phyloP scores from a whole-genome alignment of 805 yeast species.

The Myxozyma neglecta region DNA sequence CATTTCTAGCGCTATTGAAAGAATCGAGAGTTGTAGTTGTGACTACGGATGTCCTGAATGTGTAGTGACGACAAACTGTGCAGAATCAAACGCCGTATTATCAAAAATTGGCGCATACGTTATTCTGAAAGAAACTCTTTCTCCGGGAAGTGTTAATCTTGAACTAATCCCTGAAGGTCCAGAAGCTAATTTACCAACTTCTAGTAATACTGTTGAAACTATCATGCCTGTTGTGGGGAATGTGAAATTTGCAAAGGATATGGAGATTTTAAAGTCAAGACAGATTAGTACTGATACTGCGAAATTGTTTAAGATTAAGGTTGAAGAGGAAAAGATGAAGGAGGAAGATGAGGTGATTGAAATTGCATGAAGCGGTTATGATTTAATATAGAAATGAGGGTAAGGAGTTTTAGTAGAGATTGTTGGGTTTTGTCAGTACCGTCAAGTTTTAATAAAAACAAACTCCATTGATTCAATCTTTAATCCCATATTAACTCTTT shows the following conservation, averaged over 20 bases:
- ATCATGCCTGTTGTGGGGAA: slow-evolving; percentile 54
- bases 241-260: slow-evolving; percentile 63
- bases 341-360: neutral
- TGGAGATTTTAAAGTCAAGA: slow-evolving; percentile 36
- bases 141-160: slow-evolving; percentile 37
- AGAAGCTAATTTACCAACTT: slow-evolving; percentile 68
- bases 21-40: slow-evolving; percentile 64
- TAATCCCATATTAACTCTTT: too few relatives aligned
- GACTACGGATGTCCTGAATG: slow-evolving; percentile 76
- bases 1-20: slow-evolving; percentile 56
- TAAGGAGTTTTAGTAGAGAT: too few relatives aligned
- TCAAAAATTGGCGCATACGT: slow-evolving; percentile 84
- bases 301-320: slow-evolving; percentile 12
- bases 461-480: too few relatives aligned
- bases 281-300: neutral
- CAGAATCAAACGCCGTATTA: slow-evolving; percentile 75
- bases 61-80: slow-evolving; percentile 78
- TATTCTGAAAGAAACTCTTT: slow-evolving; percentile 55
- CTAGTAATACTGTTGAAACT: slow-evolving; percentile 59
- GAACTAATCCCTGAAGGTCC: slow-evolving; percentile 65
- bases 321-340: neutral
- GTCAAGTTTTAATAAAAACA: too few relatives aligned
- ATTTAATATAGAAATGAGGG: neutral
- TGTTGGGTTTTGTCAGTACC: too few relatives aligned
- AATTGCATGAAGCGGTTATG: neutral